phyloP scores from a whole-genome alignment of 768 basidiomycete species.

The Tylopilus cervinicoccineus region DNA sequence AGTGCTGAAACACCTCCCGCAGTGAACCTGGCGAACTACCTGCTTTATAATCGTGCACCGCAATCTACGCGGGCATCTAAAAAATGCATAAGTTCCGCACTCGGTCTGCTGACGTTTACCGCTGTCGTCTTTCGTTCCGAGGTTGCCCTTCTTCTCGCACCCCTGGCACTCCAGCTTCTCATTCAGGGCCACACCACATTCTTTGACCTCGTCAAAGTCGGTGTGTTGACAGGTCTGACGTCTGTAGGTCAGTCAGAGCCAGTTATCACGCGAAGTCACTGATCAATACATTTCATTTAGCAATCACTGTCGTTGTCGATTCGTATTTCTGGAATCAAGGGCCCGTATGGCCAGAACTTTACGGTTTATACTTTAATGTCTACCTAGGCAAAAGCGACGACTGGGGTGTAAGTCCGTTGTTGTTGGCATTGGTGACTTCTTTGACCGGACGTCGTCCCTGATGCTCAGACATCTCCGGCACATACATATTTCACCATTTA shows the following conservation, averaged over 20 bases:
- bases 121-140: slow-evolving; percentile 80
- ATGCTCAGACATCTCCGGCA: slow-evolving; percentile 60
- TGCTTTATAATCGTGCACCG: slow-evolving; percentile 40
- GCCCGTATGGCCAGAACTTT: slow-evolving; percentile 84
- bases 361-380: slow-evolving; percentile 80
- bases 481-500: slow-evolving; percentile 60
- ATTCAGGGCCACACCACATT: slow-evolving; percentile 41
- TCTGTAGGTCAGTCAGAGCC: slow-evolving; percentile 47
- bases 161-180: slow-evolving; percentile 55
- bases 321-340: slow-evolving; percentile 79
- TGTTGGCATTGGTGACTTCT: background rate
- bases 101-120: slow-evolving; percentile 62
- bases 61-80: slow-evolving; percentile 37
- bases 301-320: slow-evolving; percentile 62
- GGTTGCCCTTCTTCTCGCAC: slow-evolving; percentile 60
- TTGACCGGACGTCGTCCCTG: background rate
- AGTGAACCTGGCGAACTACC: slow-evolving; percentile 56
- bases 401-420: slow-evolving; percentile 75
- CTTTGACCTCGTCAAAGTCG: slow-evolving; percentile 42
- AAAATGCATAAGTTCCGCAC: slow-evolving; percentile 35
- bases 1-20: background rate
- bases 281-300: slow-evolving; percentile 33
- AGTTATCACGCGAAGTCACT: background rate
- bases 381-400: slow-evolving; percentile 79
- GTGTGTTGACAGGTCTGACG: slow-evolving; percentile 41